These are phyloP conservation scores for Kwoniella sp. DNA, from an alignment of 768 basidiomycete genomes.

Conservation along the genomic window DNA sequence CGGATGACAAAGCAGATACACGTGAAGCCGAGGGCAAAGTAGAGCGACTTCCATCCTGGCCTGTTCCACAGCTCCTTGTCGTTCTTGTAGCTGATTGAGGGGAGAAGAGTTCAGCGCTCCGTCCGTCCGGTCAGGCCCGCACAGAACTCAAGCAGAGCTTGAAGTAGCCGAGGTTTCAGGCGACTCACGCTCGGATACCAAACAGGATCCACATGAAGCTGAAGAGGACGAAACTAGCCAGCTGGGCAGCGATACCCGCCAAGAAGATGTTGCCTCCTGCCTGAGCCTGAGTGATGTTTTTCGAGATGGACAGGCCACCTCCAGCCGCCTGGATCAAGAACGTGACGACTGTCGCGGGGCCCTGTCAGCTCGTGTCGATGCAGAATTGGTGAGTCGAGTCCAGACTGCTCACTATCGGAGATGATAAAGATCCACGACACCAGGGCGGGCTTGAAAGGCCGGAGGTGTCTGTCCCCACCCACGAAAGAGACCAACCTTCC, in stretches of 20 bases:
- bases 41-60: conserved; percentile 45
- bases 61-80: conserved; percentile 40
- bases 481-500: conserved; percentile 41
- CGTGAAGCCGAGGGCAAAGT: conserved; percentile 48
- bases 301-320: conserved; percentile 42
- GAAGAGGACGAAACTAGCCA: conserved; percentile 46
- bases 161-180: too few species aligned
- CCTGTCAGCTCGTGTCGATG: neutral
- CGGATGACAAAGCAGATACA: conserved; percentile 49
- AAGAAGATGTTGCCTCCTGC: conserved; percentile 47
- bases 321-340: conserved; percentile 50
- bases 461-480: conserved; percentile 32
- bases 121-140: too few species aligned
- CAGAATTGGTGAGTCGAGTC: neutral
- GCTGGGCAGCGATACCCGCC: conserved; percentile 48
- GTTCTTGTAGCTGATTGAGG: conserved; percentile 18
- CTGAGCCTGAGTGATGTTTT: conserved; percentile 28
- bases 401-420: conserved; percentile 38
- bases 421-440: conserved; percentile 45
- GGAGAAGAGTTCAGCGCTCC: neutral
- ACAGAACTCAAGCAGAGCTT: too few species aligned
- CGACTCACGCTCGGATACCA: conserved; percentile 41
- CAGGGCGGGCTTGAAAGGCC: conserved; percentile 37
- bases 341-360: conserved; percentile 30
- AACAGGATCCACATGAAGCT: conserved; percentile 40